Evolutionary conservation across 2,329 filamentous ascomycete species (phyloP).

Genomic region (Aaosphaeria pasadenensis): DNA sequence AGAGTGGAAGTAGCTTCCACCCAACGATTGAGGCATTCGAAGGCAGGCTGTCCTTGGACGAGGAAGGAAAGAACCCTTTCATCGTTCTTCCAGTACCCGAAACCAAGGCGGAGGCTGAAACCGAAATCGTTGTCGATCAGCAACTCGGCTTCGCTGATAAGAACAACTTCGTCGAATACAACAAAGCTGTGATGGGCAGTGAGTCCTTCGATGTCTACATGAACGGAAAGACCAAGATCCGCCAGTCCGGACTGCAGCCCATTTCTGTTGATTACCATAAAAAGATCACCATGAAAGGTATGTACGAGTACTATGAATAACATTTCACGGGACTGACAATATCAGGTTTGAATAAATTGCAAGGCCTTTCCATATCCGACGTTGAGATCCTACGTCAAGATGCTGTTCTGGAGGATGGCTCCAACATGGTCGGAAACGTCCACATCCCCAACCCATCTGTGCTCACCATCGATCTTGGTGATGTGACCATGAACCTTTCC

Average conservation of each 20-base stretch:
- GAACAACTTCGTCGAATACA: constrained; percentile 50
- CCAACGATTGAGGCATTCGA: constrained; percentile 55
- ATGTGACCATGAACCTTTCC: constrained; percentile 60
- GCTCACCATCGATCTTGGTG: constrained; percentile 65
- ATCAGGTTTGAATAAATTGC: constrained; percentile 57
- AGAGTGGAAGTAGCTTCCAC: constrained; percentile 50
- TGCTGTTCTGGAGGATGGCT: constrained; percentile 38
- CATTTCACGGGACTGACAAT: neutral
- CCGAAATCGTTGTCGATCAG: constrained; percentile 43
- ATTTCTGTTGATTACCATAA: constrained; percentile 56
- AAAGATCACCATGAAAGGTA: constrained; percentile 56
- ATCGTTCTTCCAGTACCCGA: constrained; percentile 46
- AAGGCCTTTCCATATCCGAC: constrained; percentile 51
- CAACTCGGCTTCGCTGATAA: constrained; percentile 42
- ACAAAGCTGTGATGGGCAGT: constrained; percentile 46
- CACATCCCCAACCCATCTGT: constrained; percentile 63
- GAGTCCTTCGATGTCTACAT: constrained; percentile 51
- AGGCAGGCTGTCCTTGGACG: constrained; percentile 47
- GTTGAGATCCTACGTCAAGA: constrained; percentile 46
- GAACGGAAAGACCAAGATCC: constrained; percentile 51
- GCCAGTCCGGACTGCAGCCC: constrained; percentile 49
- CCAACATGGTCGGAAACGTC: constrained; percentile 61
- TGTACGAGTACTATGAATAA: neutral
- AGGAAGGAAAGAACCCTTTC: constrained; percentile 44
- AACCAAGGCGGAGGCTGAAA: constrained; percentile 43